Evolutionary conservation across 768 basidiomycete species (phyloP), one percentile per base, ranked within the genome.

Genomic region (Amyloporia xantha): DNA sequence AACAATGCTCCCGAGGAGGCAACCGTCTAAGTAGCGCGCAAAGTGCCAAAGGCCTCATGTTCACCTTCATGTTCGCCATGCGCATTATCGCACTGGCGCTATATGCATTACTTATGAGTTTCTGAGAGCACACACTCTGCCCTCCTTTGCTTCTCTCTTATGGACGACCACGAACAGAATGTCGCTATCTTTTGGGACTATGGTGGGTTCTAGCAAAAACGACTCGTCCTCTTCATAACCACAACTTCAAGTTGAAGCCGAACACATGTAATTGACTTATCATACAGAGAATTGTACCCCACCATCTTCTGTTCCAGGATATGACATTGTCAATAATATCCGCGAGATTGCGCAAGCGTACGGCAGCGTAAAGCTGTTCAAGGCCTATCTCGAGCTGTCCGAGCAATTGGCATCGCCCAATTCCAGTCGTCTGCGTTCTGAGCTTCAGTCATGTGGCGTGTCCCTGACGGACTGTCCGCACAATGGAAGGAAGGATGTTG

Each of bases 331-430:
- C 3, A 66, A 72, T 52, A 71, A 69, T 44, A 71, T 81, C 10
- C 66, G 71, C 30, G 62, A 67, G 23, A 57, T 77, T n/a, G 72
- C 77, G 2, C 71, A 73, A 47, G 47, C 64, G 2, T 79, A 71
- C 54, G 79, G 79, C 40, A 67, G 64, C 49, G 65, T 79, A 5
- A 73, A 67, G 10, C 62, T 70, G 0, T 80, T 81, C 66, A 78
- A 75, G 56, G 78, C 77, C 4, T 82, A 82, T 59, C 62, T 78
- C 21, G 75, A 79, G 51, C 52, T 76, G 15, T 68, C 77, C 9
- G 68, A 72, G 2, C 65, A 64, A 55, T 61, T 66, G 1, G 53
- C 70, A 50, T 42, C 65, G 28, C 68, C 71, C 53, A 68, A 70
- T 33, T 33, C 30, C 17, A 55, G 26, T n/a, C 50, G 51, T 9